These are phyloP conservation scores for Berkeleyomyces basicola DNA, from an alignment of 2,329 filamentous ascomycete genomes.

Conservation along the genomic window DNA sequence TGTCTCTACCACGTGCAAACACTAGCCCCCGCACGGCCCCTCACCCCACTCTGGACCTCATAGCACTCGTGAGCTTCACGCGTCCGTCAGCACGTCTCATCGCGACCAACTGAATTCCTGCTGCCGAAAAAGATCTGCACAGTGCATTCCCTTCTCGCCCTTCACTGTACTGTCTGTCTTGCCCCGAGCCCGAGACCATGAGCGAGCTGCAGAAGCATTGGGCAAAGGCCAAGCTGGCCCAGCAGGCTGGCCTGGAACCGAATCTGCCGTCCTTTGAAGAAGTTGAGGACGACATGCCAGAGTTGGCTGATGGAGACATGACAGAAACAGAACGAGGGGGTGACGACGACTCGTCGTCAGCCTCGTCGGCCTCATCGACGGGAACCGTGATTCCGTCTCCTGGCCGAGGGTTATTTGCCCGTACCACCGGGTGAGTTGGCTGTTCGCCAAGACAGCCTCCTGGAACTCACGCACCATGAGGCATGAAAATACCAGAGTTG, in stretches of 20 bases:
- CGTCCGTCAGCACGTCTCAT: not conserved
- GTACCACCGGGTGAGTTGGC: slow-evolving; percentile 44
- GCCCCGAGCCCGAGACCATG: slow-evolving; percentile 31
- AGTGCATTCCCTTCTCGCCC: too few species aligned
- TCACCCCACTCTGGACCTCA: slow-evolving; percentile 13
- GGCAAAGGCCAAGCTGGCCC: slow-evolving; percentile 55
- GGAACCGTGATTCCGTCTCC: slow-evolving; percentile 77
- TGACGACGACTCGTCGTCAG: slow-evolving; percentile 46
- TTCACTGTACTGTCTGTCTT: not conserved
- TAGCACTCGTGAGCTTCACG: not conserved
- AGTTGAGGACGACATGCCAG: not conserved
- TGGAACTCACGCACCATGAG: not conserved
- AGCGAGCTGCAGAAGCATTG: slow-evolving; percentile 68
- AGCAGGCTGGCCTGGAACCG: slow-evolving; percentile 24
- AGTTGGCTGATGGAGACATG: not conserved
- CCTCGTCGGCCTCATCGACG: slow-evolving; percentile 66
- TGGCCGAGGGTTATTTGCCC: slow-evolving; percentile 55
- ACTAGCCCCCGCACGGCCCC: not conserved
- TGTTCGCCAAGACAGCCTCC: not conserved
- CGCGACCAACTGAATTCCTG: not conserved
- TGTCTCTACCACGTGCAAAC: not conserved
- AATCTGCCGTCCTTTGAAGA: slow-evolving; percentile 1
- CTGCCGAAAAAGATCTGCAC: not conserved
- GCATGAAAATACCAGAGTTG: slow-evolving; percentile 8
- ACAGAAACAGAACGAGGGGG: slow-evolving; percentile 17